Conservation (phyloP, 2,329 filamentous ascomycete species). For the Diaporthe sp. region DNA sequence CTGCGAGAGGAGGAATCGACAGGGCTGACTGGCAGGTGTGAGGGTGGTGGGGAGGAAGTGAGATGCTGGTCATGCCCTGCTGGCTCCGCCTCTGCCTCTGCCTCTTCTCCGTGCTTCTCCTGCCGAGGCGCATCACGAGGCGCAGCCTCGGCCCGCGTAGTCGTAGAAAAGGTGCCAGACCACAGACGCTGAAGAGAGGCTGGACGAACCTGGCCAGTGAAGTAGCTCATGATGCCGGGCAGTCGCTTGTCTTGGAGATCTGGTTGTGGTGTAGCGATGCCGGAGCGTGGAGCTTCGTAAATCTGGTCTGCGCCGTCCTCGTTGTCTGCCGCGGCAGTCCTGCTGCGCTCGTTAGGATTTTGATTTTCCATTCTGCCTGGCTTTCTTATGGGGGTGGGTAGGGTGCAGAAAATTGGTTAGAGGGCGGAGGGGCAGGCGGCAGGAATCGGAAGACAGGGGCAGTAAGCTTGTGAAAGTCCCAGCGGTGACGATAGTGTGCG, state of each 20-base stretch:
- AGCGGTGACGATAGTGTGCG: slow-evolving; percentile 40
- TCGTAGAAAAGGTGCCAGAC: slow-evolving; percentile 53
- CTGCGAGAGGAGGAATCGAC: slow-evolving; percentile 41
- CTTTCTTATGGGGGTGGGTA: slow-evolving; percentile 39
- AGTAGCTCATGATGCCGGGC: slow-evolving; percentile 96
- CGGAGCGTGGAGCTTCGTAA: slow-evolving; percentile 88
- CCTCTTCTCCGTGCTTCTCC: slow-evolving; percentile 39
- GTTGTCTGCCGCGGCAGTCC: slow-evolving; percentile 66
- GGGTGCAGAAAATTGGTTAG: slow-evolving; percentile 37
- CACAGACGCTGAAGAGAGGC: slow-evolving; percentile 72
- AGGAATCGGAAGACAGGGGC: slow-evolving; percentile 42
- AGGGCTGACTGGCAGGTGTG: slow-evolving; percentile 44
- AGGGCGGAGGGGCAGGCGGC: slow-evolving; percentile 37
- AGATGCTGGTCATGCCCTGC: slow-evolving; percentile 35
- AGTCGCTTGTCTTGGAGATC: slow-evolving; percentile 95
- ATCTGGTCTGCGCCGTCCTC: slow-evolving; percentile 83
- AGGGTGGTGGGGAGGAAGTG: slow-evolving; percentile 41
- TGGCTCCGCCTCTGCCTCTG: background rate
- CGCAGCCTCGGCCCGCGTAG: slow-evolving; percentile 54
- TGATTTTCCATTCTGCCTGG: slow-evolving; percentile 53
- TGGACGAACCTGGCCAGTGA: slow-evolving; percentile 96
- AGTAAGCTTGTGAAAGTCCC: slow-evolving; percentile 40
- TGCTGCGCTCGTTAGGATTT: slow-evolving; percentile 65
- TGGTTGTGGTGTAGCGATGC: slow-evolving; percentile 92
- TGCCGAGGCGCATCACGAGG: slow-evolving; percentile 45